Percentiles rank a stretch among this genome's conserved stretches.
Evolutionary conservation across 345 rosid genomes (phyloP).

Genomic region (Brassica nigra): DNA sequence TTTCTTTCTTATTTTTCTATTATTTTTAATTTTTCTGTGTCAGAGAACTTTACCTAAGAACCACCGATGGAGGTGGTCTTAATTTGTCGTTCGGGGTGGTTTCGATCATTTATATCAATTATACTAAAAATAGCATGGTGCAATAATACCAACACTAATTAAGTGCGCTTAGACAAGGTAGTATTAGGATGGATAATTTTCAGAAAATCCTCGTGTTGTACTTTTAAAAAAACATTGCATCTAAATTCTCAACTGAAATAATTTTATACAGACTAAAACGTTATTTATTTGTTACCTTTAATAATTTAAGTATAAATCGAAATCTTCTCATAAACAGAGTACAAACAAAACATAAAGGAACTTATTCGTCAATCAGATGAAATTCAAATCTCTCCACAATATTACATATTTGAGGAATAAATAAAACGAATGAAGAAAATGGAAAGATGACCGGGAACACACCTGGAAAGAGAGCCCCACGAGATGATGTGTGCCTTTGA

Average conservation of each 20-base stretch:
- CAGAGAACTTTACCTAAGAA: no score
- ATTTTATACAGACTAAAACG: not conserved
- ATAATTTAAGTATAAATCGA: not conserved
- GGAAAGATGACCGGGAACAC: constrained; percentile 28
- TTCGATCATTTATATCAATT: not conserved
- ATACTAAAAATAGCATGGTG: not conserved
- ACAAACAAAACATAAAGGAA: not conserved
- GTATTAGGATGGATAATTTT: no score
- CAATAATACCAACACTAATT: no score
- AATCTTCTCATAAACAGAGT: not conserved
- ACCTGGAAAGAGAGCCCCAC: constrained; percentile 11
- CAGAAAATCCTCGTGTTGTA: no score
- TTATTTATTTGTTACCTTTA: not conserved
- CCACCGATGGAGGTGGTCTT: no score
- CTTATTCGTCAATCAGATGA: not conserved
- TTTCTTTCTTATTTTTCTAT: no score
- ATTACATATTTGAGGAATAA: not conserved
- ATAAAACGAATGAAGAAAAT: constrained; percentile 16
- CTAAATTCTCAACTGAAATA: not conserved
- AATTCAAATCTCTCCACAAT: not conserved
- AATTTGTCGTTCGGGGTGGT: no score
- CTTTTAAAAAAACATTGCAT: not conserved
- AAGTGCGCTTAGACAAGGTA: no score
- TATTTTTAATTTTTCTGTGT: no score
- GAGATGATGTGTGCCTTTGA: constrained; percentile 24